phyloP scores from a whole-genome alignment of 2,329 filamentous ascomycete genomes.

The Helotiales sp. region DNA sequence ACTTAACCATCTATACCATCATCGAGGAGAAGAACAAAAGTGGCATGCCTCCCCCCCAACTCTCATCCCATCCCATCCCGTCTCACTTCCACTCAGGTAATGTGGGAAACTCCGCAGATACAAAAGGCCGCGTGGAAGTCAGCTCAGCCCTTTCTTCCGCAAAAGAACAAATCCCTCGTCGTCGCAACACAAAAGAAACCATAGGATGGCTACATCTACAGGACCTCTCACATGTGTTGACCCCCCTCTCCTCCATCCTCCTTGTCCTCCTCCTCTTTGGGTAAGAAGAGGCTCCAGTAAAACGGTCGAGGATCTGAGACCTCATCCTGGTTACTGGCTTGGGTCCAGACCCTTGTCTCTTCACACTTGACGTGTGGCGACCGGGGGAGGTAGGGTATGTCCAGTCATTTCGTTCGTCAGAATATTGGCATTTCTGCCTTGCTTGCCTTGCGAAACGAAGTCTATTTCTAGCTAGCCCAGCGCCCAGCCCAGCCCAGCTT shows the following conservation, averaged over 20 bases:
- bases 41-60: background rate
- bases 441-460: background rate
- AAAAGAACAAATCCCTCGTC: background rate
- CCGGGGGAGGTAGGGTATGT: background rate
- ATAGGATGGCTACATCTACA: background rate
- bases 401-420: background rate
- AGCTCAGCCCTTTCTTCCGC: background rate
- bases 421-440: background rate
- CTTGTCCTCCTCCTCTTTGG: background rate
- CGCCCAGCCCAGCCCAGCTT: no score
- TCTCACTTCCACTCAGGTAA: background rate
- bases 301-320: conserved; percentile 9
- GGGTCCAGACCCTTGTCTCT: background rate
- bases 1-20: background rate
- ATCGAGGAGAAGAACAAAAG: background rate
- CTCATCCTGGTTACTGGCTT: background rate
- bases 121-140: background rate
- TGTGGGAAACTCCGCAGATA: background rate
- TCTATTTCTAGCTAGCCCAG: background rate
- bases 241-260: background rate
- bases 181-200: background rate
- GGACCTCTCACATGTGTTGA: background rate
- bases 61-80: background rate
- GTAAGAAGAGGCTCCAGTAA: conserved; percentile 3
- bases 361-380: background rate